These are phyloP conservation scores for Lachnellula suecica DNA, from an alignment of 2,329 filamentous ascomycete genomes.

Conservation along the genomic window DNA sequence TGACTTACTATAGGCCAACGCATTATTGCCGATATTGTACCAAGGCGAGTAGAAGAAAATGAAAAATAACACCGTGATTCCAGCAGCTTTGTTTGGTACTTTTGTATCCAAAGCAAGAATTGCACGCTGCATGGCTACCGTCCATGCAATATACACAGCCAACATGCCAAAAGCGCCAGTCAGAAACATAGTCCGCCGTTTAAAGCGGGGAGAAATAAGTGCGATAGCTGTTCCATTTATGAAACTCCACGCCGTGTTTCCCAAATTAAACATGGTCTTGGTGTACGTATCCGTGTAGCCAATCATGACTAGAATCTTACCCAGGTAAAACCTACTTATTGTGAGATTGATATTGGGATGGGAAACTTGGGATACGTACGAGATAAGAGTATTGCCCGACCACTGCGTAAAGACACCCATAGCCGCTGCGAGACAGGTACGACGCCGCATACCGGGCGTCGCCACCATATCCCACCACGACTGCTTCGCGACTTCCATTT, in stretches of 20 bases:
- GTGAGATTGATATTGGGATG: not conserved
- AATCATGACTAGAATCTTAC: constrained; percentile 47
- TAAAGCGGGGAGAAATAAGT: constrained; percentile 42
- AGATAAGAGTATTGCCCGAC: constrained; percentile 46
- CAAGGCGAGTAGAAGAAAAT: constrained; percentile 58
- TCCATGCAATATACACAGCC: constrained; percentile 54
- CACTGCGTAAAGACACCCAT: constrained; percentile 55
- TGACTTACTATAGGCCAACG: constrained; percentile 58
- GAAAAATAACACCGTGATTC: constrained; percentile 48
- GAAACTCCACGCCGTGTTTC: constrained; percentile 44
- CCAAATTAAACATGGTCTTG: constrained; percentile 48
- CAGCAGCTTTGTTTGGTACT: constrained; percentile 21
- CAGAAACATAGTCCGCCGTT: constrained; percentile 50
- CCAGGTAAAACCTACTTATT: constrained; percentile 39
- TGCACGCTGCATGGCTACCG: constrained; percentile 44
- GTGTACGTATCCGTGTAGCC: constrained; percentile 40
- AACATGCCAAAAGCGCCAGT: constrained; percentile 54
- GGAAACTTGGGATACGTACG: constrained; percentile 28
- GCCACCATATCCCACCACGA: constrained; percentile 53
- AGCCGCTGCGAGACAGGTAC: constrained; percentile 47
- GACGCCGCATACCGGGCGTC: constrained; percentile 48
- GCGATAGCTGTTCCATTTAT: constrained; percentile 42
- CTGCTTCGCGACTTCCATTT: constrained; percentile 51
- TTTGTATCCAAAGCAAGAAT: constrained; percentile 35
- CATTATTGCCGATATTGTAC: constrained; percentile 68